Evolutionary conservation across 495 filamentous ascomycete species (phyloP), one percentile per base, ranked within the genome.

Genomic region (Beverwykella pulmonaria): DNA sequence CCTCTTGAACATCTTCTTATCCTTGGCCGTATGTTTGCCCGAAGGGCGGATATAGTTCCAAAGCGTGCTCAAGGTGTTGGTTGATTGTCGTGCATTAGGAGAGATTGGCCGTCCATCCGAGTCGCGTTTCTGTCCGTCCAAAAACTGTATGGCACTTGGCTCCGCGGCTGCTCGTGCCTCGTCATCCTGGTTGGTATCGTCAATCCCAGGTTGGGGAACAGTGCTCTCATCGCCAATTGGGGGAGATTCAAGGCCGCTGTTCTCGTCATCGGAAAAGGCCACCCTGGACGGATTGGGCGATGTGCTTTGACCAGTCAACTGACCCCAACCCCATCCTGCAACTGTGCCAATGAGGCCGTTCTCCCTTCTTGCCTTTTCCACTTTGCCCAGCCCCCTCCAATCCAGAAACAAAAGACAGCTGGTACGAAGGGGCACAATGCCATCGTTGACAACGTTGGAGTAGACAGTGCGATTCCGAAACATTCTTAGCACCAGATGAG

Each of bases 401-500:
- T 98, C 94, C 7, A 98, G 82, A 70, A 98, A 98, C n/a, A 98
- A 81, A 17, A 98, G 80, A 75, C 93, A 98, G 54, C 95, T 97
- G 14, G 94, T 98, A 12, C 95, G 85, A 39, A 98, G 75, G 1
- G 94, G 94, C 7, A 98, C 94, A 73, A 98, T 97, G 2, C 94
- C 94, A 78, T 98, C 94, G 77, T 98, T 98, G 47, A 98, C 95
- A 27, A 98, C 92, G 72, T 98, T 98, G 1, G 93, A 96, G 74
- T 98, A 98, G 0, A 97, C 82, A 0, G 94, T 98, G 19, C 95
- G 82, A 73, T 94, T 96, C 49, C 91, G 83, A 71, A 98, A 98
- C 75, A 88, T 91, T 71, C 87, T 85, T 55, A 98, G 79, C 0
- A 90, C 92, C 41, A 86, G 84, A 77, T 98, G 93, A 6, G 94